Conservation (phyloP, 495 filamentous ascomycete genomes). For the Podospora tetraspora region DNA sequence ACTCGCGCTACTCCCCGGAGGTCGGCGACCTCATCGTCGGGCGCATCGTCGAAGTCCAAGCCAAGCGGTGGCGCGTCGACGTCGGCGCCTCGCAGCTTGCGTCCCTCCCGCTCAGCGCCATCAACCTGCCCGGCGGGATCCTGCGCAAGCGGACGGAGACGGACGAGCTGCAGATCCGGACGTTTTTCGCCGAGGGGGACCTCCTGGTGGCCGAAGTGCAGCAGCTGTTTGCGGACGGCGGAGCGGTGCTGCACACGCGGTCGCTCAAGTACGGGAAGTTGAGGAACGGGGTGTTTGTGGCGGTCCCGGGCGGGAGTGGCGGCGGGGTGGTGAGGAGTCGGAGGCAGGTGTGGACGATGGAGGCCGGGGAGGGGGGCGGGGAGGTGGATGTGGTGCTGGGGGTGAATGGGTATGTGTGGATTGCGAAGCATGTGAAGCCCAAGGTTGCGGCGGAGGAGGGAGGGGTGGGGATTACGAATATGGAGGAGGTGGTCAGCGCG, state of each 20-base stretch:
- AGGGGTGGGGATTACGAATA: conserved; percentile 57
- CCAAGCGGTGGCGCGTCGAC: conserved; percentile 88
- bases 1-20: conserved; percentile 90
- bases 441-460: conserved; percentile 43
- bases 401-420: conserved; percentile 95
- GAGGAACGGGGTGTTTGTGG: conserved; percentile 82
- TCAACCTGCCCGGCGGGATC: conserved; percentile 93
- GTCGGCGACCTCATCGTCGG: conserved; percentile 95
- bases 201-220: conserved; percentile 89
- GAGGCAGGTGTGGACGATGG: conserved; percentile 80
- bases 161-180: conserved; percentile 91
- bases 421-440: conserved; percentile 66
- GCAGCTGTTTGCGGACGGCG: conserved; percentile 71
- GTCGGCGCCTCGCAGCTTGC: conserved; percentile 79
- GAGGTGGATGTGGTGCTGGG: conserved; percentile 84
- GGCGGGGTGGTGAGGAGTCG: conserved; percentile 74
- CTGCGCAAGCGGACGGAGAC: conserved; percentile 84
- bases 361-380: conserved; percentile 57
- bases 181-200: conserved; percentile 88
- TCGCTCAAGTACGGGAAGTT: conserved; percentile 91
- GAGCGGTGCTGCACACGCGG: conserved; percentile 80
- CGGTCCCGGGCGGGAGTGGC: conserved; percentile 74
- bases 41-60: conserved; percentile 86
- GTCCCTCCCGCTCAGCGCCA: conserved; percentile 73
- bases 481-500: conserved; percentile 70